Conservation (phyloP, 208 protist species). For the Phytomonas sp. region DNA sequence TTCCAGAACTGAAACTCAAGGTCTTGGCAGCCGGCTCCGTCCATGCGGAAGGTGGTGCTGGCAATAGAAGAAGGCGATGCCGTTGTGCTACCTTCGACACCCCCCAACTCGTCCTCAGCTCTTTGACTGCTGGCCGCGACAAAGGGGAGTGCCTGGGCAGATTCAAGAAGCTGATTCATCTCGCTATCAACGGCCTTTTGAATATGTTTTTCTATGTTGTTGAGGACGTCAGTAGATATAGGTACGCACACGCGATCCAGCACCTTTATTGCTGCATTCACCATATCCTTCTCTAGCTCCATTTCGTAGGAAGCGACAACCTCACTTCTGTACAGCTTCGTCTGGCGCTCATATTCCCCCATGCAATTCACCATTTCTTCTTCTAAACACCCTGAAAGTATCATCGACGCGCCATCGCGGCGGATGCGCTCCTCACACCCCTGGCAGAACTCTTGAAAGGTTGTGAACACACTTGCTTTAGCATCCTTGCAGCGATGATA, state of each 20-base stretch:
- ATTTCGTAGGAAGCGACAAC: constrained; percentile 28
- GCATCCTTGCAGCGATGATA: constrained; percentile 91
- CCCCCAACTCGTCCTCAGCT: constrained; percentile 7
- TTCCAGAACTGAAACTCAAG: constrained; percentile 58
- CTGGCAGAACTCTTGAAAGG: constrained; percentile 43
- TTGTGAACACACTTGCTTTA: constrained; percentile 32
- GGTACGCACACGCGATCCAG: constrained; percentile 42
- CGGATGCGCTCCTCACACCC: constrained; percentile 43
- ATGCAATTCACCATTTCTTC: constrained; percentile 36
- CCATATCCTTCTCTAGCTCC: constrained; percentile 51
- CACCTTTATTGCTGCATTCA: constrained; percentile 35
- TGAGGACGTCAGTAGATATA: constrained; percentile 43
- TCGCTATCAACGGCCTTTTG: constrained; percentile 43
- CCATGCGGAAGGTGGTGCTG: constrained; percentile 18
- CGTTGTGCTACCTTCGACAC: not conserved
- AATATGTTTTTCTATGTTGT: constrained; percentile 32
- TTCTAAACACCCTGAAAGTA: constrained; percentile 49
- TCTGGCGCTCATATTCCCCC: constrained; percentile 37
- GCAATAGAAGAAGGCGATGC: constrained; percentile 1
- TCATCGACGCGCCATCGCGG: constrained; percentile 50
- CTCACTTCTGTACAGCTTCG: constrained; percentile 51
- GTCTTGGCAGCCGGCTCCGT: constrained; percentile 45
- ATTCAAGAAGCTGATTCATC: constrained; percentile 35
- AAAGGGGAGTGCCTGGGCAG: constrained; percentile 49
- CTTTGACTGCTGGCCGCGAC: constrained; percentile 4